Evolutionary conservation across 2,329 filamentous ascomycete genomes (phyloP), one percentile per base, ranked within the genome.

Genomic region (Fusarium sp.): DNA sequence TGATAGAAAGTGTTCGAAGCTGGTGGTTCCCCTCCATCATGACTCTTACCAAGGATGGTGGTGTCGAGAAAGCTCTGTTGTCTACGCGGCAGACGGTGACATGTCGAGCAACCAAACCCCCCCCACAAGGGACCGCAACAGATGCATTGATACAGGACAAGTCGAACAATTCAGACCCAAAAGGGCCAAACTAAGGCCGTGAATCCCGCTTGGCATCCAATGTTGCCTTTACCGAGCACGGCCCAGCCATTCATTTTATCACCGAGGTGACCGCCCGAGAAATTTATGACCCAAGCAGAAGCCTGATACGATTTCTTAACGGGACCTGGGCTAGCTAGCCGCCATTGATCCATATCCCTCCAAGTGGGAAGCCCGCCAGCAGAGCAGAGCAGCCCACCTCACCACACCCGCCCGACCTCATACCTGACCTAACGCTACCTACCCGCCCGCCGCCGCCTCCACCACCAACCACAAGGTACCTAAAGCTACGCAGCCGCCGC

Each of bases 231-330:
- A 53, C 57, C 64, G 27, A 62, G 61, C 70, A 72, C 71, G 63
- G 69, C 69, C 71, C 71, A 65, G 64, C 62, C 68, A 70, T 67
- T 74, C 72, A 74, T 74, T 74, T 74, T 74, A 72, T 74, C 72
- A 72, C 72, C 70, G 64, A 71, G 72, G 72, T 61, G 71, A 74
- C 70, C 44, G 59, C 46, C 63, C 51, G 53, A 65, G 65, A 55
- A 71, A 68, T 34, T 56, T 57, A 68, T 36, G 54, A 67, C 49
- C 59, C 58, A 50, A 58, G 11, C 57, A 61, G 49, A 53, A 51
- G 58, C 56, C 59, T 69, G 68, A 64, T 70, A 67, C 70, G 70
- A 73, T 68, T 74, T 74, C 71, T 53, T 51, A 56, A 61, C 59
- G 38, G 36, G 31, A 40, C 49, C 42, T 59, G 46, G 49, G 38